These are phyloP conservation scores for Sonneratia caseolaris DNA, from an alignment of 345 rosid genomes.

Conservation along the genomic window DNA sequence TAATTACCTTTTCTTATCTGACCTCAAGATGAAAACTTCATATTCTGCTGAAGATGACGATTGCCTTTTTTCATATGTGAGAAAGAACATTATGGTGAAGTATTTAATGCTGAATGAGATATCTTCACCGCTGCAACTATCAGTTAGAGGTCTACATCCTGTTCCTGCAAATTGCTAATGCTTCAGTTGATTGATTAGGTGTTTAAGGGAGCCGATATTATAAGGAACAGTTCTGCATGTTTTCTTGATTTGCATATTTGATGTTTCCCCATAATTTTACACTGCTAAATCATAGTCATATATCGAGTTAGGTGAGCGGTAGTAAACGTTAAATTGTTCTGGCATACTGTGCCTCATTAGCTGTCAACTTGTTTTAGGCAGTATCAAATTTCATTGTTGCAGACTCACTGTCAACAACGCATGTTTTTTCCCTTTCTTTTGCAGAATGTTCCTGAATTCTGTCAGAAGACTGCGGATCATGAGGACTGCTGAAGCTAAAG, in stretches of 20 bases:
- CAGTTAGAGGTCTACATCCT: not conserved
- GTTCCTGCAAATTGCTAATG: not conserved
- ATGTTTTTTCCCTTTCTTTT: constrained; percentile 7
- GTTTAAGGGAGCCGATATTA: not conserved
- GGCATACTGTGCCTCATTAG: not conserved
- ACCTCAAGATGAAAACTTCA: too few relatives aligned
- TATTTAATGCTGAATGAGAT: too few relatives aligned
- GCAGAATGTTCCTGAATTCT: constrained; percentile 69
- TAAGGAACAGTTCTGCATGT: not conserved
- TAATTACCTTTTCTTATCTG: too few relatives aligned
- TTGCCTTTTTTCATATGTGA: too few relatives aligned
- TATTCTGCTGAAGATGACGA: too few relatives aligned
- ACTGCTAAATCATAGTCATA: not conserved
- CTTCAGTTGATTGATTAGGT: not conserved
- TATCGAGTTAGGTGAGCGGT: not conserved
- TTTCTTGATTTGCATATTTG: not conserved
- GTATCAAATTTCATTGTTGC: not conserved
- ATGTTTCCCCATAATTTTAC: not conserved
- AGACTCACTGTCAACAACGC: not conserved
- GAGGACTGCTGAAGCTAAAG: constrained; percentile 73
- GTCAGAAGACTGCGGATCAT: constrained; percentile 87
- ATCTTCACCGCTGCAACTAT: too few relatives aligned
- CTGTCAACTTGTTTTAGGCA: not conserved
- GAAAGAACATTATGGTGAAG: too few relatives aligned
- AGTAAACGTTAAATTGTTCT: not conserved